Evolutionary conservation across 2,329 filamentous ascomycete genomes (phyloP), one percentile per base, ranked within the genome.

Genomic region (Pseudocercospora fijiensis): DNA sequence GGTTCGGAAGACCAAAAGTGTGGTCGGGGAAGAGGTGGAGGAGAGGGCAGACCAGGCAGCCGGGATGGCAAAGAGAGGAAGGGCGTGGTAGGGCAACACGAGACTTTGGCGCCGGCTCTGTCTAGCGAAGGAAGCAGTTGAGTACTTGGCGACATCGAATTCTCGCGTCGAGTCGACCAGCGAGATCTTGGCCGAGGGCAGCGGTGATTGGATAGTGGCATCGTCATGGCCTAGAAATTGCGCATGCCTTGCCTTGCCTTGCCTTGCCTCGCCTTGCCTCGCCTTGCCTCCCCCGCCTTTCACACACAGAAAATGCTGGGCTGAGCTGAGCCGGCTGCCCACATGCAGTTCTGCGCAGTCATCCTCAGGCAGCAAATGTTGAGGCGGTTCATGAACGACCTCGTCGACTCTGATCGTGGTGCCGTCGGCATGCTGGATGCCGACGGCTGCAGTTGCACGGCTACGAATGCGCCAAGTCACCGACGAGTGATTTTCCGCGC

Each of bases 81-180:
- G 22, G 51, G 22, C 53, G 26, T 37, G 55, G 57, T 45, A 60
- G 43, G 58, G 57, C 60, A 55, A 43, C 60, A 55, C 28, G 51
- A 63, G 61, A 53, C 22, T 53, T 30, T 53, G 49, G 49, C 49
- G 18, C 61, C 47, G 61, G 49, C 57, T 37, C 61, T 57, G 11
- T 49, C 49, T 63, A 49, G 57, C 61, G 60, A 49, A 57, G 57
- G 61, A 56, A 51, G 43, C 47, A 37, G 24, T 52, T 13, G 22
- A 52, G 49, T 52, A 52, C 10, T 16, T 22, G 49, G 49, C 4
- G 49, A 24, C 49, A 52, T n/a, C n/a, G n/a, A n/a, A n/a, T 52
- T 24, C 27, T 52, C 9, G 47, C 47, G 26, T 51, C 22, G 47
- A 24, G 18, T 53, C 22, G 49, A 53, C 22, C 22, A 52, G 49